These are phyloP conservation scores for Penicillium subrubescens DNA, from an alignment of 495 filamentous ascomycete genomes.

Conservation along the genomic window DNA sequence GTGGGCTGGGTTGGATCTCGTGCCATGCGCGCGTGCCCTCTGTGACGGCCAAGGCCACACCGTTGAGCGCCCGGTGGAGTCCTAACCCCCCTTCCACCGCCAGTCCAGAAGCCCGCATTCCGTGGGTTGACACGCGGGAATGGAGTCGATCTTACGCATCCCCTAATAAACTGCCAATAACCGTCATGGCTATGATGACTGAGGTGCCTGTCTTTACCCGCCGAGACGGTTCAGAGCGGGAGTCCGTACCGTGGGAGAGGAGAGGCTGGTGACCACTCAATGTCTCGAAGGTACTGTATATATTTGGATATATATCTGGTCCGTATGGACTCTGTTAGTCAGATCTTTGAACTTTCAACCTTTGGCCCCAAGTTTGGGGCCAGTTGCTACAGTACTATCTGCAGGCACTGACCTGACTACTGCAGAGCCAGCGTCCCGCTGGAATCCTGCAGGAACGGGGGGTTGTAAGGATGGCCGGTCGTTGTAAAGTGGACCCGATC, in stretches of 20 bases:
- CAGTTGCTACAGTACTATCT: neutral
- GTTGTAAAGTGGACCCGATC: slow-evolving; percentile 15
- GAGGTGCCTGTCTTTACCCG: neutral
- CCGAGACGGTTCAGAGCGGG: slow-evolving; percentile 1
- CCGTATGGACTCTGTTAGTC: neutral
- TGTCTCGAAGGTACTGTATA: neutral
- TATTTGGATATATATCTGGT: neutral
- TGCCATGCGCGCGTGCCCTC: slow-evolving; percentile 23
- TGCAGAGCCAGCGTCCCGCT: neutral
- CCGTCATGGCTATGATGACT: neutral
- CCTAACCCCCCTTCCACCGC: neutral
- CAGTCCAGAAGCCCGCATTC: slow-evolving; percentile 9
- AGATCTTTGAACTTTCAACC: neutral
- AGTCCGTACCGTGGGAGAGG: neutral
- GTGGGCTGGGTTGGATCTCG: slow-evolving; percentile 13
- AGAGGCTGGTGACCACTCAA: neutral
- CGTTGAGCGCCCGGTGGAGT: slow-evolving; percentile 31
- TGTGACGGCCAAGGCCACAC: slow-evolving; percentile 16
- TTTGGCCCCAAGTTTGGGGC: neutral
- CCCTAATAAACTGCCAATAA: neutral
- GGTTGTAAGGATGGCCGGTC: neutral
- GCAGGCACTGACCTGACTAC: slow-evolving; percentile 1
- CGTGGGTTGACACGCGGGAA: slow-evolving; percentile 24
- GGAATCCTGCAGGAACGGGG: slow-evolving; percentile 12
- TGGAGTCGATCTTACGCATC: slow-evolving; percentile 26